Evolutionary conservation across 225 moss, liverwort and hornwort species (phyloP).

Genomic region (Takakia lepidozioides): DNA sequence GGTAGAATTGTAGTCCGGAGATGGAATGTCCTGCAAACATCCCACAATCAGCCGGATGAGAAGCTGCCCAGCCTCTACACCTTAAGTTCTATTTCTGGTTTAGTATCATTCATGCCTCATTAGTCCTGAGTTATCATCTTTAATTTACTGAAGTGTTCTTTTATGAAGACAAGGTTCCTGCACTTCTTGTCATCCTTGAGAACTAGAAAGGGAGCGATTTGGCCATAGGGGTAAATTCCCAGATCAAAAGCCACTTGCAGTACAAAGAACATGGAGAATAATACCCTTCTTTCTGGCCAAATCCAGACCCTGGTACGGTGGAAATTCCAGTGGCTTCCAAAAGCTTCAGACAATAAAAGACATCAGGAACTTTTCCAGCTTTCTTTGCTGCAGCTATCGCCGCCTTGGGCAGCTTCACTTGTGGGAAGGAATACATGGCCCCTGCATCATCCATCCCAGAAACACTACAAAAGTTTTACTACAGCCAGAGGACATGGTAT

Average conservation of each 20-base stretch:
- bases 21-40: slow-evolving; percentile 64
- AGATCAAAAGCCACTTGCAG: background rate
- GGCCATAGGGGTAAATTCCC: background rate
- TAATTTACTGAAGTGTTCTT: too few species aligned
- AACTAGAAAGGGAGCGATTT: too few species aligned
- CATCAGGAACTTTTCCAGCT: slow-evolving; percentile 74
- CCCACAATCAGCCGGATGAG: background rate
- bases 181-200: too few species aligned
- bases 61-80: too few species aligned
- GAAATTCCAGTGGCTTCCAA: slow-evolving; percentile 86
- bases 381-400: slow-evolving; percentile 69
- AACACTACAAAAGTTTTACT: background rate
- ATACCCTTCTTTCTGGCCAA: slow-evolving; percentile 93
- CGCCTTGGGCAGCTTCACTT: slow-evolving; percentile 50
- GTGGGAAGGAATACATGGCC: slow-evolving; percentile 94
- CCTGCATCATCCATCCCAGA: slow-evolving; percentile 28
- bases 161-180: too few species aligned
- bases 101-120: background rate
- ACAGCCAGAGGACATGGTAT: too few species aligned
- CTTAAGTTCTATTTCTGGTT: too few species aligned
- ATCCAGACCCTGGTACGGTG: slow-evolving; percentile 90
- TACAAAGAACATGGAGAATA: slow-evolving; percentile 2
- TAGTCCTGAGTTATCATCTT: background rate
- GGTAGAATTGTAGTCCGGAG: slow-evolving; percentile 88
- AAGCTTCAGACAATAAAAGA: slow-evolving; percentile 71